Conservation (phyloP, 805 yeast species). For the Sungouiozyma intestinalis region DNA sequence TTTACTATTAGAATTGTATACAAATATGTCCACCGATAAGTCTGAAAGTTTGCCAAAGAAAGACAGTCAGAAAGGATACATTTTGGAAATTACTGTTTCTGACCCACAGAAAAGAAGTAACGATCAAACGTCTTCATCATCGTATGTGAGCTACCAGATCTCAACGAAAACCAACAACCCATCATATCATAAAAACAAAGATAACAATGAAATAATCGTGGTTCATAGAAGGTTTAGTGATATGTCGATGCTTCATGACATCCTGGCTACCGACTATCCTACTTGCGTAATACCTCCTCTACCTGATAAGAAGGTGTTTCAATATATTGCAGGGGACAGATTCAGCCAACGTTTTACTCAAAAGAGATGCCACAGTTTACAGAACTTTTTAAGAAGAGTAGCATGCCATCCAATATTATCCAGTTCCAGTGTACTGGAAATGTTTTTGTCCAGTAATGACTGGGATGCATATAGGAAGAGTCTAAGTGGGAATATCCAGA, state of each 20-base stretch:
- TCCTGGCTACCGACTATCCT: constrained; percentile 68
- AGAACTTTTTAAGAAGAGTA: constrained; percentile 63
- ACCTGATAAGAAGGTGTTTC: constrained; percentile 85
- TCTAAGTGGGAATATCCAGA: constrained; percentile 16
- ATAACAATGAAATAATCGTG: constrained; percentile 14
- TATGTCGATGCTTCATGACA: constrained; percentile 66
- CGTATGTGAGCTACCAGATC: constrained; percentile 26
- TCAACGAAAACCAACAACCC: constrained; percentile 25
- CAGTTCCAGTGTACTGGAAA: constrained; percentile 47
- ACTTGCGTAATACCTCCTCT: constrained; percentile 84
- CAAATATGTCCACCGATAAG: background rate
- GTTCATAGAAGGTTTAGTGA: constrained; percentile 70
- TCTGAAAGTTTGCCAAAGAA: background rate
- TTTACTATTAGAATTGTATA: too few species aligned
- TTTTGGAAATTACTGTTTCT: constrained; percentile 21
- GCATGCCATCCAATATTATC: constrained; percentile 64
- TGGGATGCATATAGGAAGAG: constrained; percentile 27
- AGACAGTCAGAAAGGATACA: background rate
- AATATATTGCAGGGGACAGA: constrained; percentile 88
- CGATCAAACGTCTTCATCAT: constrained; percentile 18
- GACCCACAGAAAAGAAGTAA: constrained; percentile 26
- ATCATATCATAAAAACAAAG: constrained; percentile 16
- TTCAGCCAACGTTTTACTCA: constrained; percentile 76
- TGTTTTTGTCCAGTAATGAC: constrained; percentile 23
- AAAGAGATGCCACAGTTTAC: constrained; percentile 71